Conservation (phyloP, 306 rosid species). For the Vigna unguiculata region DNA sequence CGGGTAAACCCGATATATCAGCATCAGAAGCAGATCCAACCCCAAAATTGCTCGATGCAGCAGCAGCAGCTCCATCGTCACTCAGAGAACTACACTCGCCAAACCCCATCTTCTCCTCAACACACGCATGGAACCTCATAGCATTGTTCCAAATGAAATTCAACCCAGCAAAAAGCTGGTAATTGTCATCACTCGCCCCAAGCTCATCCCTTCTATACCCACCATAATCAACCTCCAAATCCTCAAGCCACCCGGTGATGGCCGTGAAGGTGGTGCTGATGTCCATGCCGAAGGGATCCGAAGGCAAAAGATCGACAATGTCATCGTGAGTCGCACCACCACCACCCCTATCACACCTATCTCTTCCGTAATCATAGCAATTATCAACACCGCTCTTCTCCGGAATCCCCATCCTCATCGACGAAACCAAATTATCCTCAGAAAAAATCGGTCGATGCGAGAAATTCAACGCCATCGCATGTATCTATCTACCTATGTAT, state of each 20-base stretch:
- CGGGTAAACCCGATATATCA: slow-evolving; percentile 27
- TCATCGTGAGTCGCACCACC: slow-evolving; percentile 70
- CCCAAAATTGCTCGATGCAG: slow-evolving; percentile 44
- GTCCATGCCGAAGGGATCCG: slow-evolving; percentile 90
- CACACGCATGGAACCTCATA: slow-evolving; percentile 56
- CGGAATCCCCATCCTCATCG: slow-evolving; percentile 63
- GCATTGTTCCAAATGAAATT: slow-evolving; percentile 73
- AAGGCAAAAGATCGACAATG: slow-evolving; percentile 86
- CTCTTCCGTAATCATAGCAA: slow-evolving; percentile 70
- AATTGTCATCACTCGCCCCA: slow-evolving; percentile 51
- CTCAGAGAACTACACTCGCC: slow-evolving; percentile 48
- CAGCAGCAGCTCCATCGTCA: slow-evolving; percentile 49
- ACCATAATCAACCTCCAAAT: slow-evolving; percentile 71
- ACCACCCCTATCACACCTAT: slow-evolving; percentile 61
- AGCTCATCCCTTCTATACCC: slow-evolving; percentile 57
- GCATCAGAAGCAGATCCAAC: slow-evolving; percentile 51
- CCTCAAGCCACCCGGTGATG: slow-evolving; percentile 84
- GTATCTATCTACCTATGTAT: slow-evolving; percentile 37
- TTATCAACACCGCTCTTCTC: slow-evolving; percentile 66
- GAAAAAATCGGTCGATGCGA: slow-evolving; percentile 54
- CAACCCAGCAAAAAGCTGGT: slow-evolving; percentile 68
- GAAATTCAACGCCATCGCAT: slow-evolving; percentile 55
- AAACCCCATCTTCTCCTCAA: slow-evolving; percentile 48
- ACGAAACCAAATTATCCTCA: slow-evolving; percentile 54
- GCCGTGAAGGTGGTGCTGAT: slow-evolving; percentile 67